phyloP scores from a whole-genome alignment of 2,329 filamentous ascomycete species.

The Ascocoryne sarcoides region DNA sequence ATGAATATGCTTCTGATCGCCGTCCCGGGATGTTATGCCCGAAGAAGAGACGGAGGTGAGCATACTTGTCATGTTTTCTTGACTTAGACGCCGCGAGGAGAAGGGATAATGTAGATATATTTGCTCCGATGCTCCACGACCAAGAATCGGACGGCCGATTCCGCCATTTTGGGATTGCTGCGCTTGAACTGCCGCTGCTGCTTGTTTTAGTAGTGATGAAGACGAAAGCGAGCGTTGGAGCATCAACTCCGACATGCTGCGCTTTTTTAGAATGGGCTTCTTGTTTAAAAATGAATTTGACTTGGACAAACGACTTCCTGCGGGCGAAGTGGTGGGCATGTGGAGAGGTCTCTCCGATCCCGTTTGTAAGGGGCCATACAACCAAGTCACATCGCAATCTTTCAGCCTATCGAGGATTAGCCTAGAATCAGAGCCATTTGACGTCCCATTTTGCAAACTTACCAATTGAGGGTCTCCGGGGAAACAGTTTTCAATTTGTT shows the following conservation, averaged over 20 bases:
- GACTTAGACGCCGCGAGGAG: slow-evolving; percentile 50
- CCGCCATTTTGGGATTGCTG: slow-evolving; percentile 39
- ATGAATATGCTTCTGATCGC: slow-evolving; percentile 82
- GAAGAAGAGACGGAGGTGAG: slow-evolving; percentile 64
- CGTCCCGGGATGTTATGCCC: slow-evolving; percentile 51
- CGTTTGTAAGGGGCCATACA: slow-evolving; percentile 86
- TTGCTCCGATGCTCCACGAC: slow-evolving; percentile 61
- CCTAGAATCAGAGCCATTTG: slow-evolving; percentile 42
- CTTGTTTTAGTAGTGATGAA: slow-evolving; percentile 74
- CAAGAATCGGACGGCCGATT: slow-evolving; percentile 42
- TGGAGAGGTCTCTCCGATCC: slow-evolving; percentile 48
- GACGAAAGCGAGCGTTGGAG: slow-evolving; percentile 81
- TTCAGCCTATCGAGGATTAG: slow-evolving; percentile 66
- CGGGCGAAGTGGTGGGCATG: slow-evolving; percentile 32
- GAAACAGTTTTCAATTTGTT: slow-evolving; percentile 78
- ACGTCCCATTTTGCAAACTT: slow-evolving; percentile 4
- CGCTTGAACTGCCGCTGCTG: slow-evolving; percentile 31
- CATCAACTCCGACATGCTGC: slow-evolving; percentile 93
- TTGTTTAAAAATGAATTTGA: slow-evolving; percentile 50
- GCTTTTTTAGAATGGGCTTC: slow-evolving; percentile 85
- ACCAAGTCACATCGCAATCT: slow-evolving; percentile 94
- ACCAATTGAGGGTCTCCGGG: slow-evolving; percentile 81
- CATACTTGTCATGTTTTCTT: slow-evolving; percentile 50
- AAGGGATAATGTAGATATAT: slow-evolving; percentile 43
- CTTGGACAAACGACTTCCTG: slow-evolving; percentile 48